These are phyloP conservation scores for Dipodascopsis tothii DNA, from an alignment of 805 yeast species.

Conservation along the genomic window DNA sequence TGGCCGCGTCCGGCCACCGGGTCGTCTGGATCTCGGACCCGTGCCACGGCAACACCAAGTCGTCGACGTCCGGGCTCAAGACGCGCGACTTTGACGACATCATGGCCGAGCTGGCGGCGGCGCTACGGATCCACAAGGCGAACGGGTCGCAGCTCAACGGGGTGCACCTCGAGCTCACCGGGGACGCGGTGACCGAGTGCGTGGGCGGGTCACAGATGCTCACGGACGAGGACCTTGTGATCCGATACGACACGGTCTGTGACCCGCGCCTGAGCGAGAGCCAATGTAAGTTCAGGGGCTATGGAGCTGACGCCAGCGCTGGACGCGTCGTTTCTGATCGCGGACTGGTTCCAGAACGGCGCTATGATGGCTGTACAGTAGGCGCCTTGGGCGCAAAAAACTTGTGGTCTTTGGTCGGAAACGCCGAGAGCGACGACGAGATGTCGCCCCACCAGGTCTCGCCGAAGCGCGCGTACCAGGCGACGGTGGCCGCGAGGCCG, in stretches of 20 bases:
- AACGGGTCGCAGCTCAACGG: conserved; percentile 34
- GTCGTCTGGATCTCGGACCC: conserved; percentile 42
- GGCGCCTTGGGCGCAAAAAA: no score
- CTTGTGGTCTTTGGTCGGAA: conserved; percentile 9
- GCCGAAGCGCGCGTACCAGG: conserved; percentile 31
- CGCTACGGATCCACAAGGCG: conserved; percentile 33
- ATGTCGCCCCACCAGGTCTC: conserved; percentile 31
- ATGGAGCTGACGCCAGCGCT: conserved; percentile 25
- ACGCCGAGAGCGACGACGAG: conserved; percentile 14
- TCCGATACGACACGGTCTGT: conserved; percentile 39
- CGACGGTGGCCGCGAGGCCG: conserved; percentile 29
- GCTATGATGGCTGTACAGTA: conserved; percentile 22
- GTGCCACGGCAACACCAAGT: conserved; percentile 40
- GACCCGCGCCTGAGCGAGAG: conserved; percentile 37
- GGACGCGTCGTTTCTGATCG: conserved; percentile 38
- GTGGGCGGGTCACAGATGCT: conserved; percentile 34
- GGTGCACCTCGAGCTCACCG: conserved; percentile 38
- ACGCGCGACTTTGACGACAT: conserved; percentile 40
- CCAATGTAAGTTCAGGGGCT: conserved; percentile 30
- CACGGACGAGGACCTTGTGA: conserved; percentile 34
- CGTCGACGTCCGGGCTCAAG: conserved; percentile 35
- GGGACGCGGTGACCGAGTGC: conserved; percentile 40
- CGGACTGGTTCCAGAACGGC: conserved; percentile 30
- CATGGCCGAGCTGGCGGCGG: conserved; percentile 33
- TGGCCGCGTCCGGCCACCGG: conserved; percentile 33